Conservation (phyloP, 345 rosid genomes). For the Eucalyptus tenuipes region DNA sequence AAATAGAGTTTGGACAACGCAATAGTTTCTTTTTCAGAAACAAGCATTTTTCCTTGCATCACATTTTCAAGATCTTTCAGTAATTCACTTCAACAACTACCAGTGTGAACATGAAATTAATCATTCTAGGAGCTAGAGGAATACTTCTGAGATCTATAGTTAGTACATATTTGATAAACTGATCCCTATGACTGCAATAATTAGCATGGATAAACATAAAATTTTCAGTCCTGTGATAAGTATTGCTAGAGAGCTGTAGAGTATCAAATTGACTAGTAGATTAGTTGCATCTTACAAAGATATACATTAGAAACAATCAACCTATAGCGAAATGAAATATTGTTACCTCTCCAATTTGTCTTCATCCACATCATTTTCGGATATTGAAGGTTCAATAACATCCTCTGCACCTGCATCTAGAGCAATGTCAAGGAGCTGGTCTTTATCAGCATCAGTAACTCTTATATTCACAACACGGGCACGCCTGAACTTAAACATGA, state of each 20-base stretch:
- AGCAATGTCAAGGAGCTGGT: slow-evolving; percentile 62
- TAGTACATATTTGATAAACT: not conserved
- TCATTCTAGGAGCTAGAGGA: not conserved
- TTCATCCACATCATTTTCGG: slow-evolving; percentile 67
- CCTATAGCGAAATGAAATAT: not conserved
- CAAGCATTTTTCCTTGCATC: not conserved
- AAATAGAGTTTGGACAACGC: not conserved
- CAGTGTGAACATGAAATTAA: not conserved
- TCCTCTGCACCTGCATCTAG: slow-evolving; percentile 96
- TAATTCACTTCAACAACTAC: not conserved
- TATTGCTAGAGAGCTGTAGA: not conserved
- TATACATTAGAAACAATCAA: not conserved
- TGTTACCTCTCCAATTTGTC: slow-evolving; percentile 54
- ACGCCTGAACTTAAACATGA: slow-evolving; percentile 81
- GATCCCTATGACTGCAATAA: not conserved
- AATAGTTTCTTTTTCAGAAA: not conserved
- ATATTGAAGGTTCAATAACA: slow-evolving; percentile 70
- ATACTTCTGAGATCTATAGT: not conserved
- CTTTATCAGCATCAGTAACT: slow-evolving; percentile 65
- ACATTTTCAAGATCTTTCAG: not conserved
- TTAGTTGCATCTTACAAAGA: not conserved
- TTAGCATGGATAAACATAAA: not conserved
- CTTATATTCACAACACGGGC: slow-evolving; percentile 66
- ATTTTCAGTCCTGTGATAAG: not conserved
- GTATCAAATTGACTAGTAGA: not conserved